Evolutionary conservation across 2,329 filamentous ascomycete genomes (phyloP), one percentile per base, ranked within the genome.

Genomic region (Clonostachys sp.): DNA sequence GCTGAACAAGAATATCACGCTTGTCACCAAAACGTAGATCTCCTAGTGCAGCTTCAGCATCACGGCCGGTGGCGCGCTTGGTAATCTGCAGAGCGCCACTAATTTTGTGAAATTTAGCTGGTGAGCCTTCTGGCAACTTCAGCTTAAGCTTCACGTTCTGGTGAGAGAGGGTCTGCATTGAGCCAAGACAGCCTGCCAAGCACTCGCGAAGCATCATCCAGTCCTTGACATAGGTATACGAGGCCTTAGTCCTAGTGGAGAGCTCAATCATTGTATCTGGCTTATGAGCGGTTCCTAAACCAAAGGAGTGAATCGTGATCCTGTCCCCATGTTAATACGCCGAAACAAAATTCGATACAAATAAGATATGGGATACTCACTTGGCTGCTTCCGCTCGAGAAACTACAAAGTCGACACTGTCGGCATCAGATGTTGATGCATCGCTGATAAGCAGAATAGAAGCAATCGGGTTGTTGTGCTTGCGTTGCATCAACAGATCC

Each of bases 151-250:
- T 96, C 48, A 95, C 94, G 61, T 97, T 97, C 64, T 97, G 94
- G 64, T 99, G 94, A n/a, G 94, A 97, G 30, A 90, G 86, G 3
- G 89, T 91, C 66, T 99, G 94, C 62, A 97, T 80, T 13, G 90
- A 85, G 42, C 94, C 94, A 30, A 99, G 74, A 60, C 92, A 97
- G 41, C 94, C 94, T 20, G 91, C 94, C 41, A 96, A 78, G 64
- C 94, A 97, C 66, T 99, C 94, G 30, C 94, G 86, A 35, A 99
- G 79, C 92, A 97, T 99, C 92, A 97, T 97, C 94, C 94, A 99
- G 66, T 99, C 94, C 70, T 97, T 99, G 56, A 99, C 91, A 60
- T 97, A 99, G 2, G 91, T 95, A 62, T 97, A 99, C 2, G 91
- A 95, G 5, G 91, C 94, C 71, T 97, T 99, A 5, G 94, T 99